These are phyloP conservation scores for Penicillium sp. DNA, from an alignment of 2,329 filamentous ascomycete species.

Conservation along the genomic window DNA sequence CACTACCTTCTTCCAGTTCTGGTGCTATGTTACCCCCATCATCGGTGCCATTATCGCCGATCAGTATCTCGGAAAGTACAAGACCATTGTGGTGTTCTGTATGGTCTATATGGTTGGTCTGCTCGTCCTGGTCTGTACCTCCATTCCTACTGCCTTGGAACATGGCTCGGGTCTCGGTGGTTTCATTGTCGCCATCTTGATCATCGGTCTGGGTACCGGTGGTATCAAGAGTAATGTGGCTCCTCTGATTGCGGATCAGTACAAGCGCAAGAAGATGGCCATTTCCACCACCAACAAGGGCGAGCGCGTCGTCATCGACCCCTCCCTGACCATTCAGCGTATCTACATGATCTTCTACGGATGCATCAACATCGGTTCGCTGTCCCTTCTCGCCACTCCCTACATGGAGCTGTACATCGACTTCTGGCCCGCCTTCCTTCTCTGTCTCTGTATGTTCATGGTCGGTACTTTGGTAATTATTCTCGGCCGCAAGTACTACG, in stretches of 20 bases:
- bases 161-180: conserved; percentile 53
- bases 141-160: conserved; percentile 52
- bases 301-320: conserved; percentile 63
- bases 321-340: conserved; percentile 62
- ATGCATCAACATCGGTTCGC: conserved; percentile 70
- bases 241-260: conserved; percentile 64
- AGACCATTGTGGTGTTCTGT: conserved; percentile 57
- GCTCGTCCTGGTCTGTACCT: conserved; percentile 54
- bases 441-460: conserved; percentile 63
- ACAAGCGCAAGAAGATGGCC: conserved; percentile 56
- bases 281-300: conserved; percentile 44
- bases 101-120: conserved; percentile 58
- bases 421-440: conserved; percentile 64
- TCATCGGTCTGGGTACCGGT: conserved; percentile 66
- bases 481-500: conserved; percentile 44
- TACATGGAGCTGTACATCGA: conserved; percentile 66
- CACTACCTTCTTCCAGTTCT: conserved; percentile 55
- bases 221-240: conserved; percentile 67
- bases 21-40: conserved; percentile 58
- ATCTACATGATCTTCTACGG: conserved; percentile 74
- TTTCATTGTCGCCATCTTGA: conserved; percentile 56
- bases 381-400: conserved; percentile 65
- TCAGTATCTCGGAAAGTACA: conserved; percentile 60
- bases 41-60: conserved; percentile 59
- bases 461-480: conserved; percentile 58